phyloP scores from a whole-genome alignment of 2,329 filamentous ascomycete genomes.

The Scytalidium lignicola region DNA sequence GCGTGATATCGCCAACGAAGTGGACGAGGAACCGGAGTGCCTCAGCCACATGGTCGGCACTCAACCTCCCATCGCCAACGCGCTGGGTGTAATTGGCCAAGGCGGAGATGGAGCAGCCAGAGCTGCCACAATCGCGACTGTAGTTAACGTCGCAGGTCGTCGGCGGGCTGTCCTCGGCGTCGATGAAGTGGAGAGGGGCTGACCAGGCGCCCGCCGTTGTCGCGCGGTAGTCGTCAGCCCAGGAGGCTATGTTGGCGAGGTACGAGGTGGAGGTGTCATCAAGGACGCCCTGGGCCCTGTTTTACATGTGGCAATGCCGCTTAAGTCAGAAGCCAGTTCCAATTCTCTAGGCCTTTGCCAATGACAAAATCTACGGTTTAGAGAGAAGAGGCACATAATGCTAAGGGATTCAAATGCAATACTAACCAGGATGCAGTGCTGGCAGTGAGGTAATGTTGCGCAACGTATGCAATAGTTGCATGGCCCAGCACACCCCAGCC shows the following conservation, averaged over 20 bases:
- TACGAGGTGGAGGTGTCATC: constrained; percentile 51
- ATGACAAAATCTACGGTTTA: too few relatives aligned
- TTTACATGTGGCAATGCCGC: too few relatives aligned
- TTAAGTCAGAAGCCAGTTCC: too few relatives aligned
- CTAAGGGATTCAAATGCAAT: too few relatives aligned
- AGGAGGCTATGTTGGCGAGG: constrained; percentile 58
- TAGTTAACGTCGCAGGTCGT: constrained; percentile 51
- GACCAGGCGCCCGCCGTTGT: constrained; percentile 58
- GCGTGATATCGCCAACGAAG: constrained; percentile 56
- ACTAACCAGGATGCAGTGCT: background rate
- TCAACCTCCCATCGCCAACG: constrained; percentile 12
- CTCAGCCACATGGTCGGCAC: constrained; percentile 9
- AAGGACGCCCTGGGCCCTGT: constrained; percentile 45
- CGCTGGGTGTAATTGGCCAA: constrained; percentile 21
- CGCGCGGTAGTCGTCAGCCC: constrained; percentile 59
- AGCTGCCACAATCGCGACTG: constrained; percentile 54
- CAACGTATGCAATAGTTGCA: constrained; percentile 59
- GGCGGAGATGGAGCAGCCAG: constrained; percentile 52
- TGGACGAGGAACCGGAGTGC: constrained; percentile 14
- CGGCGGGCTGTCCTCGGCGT: constrained; percentile 59
- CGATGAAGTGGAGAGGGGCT: constrained; percentile 62
- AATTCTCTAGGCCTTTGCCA: too few relatives aligned
- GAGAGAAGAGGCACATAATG: background rate
- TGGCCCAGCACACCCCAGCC: constrained; percentile 49
- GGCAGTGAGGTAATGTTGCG: constrained; percentile 20